Percentiles rank a stretch among this genome's conserved stretches.
These are phyloP conservation scores for Cudoniella acicularis DNA, from an alignment of 495 filamentous ascomycete genomes.

Conservation along the genomic window DNA sequence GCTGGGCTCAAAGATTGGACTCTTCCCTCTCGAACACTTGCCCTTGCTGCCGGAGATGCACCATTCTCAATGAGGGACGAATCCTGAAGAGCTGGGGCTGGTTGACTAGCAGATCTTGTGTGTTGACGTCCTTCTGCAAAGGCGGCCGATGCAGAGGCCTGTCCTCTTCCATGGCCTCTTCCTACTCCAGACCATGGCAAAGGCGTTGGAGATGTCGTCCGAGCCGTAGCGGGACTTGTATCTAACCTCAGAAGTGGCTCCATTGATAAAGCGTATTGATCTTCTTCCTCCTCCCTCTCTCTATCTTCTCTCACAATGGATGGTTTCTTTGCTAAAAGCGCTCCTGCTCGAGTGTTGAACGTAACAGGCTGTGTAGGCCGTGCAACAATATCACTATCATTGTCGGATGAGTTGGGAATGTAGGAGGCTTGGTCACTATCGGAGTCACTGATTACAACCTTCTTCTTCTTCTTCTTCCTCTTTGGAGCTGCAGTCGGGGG, in stretches of 20 bases:
- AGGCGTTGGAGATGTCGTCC: conserved; percentile 20
- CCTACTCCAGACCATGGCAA: conserved; percentile 16
- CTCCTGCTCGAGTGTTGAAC: conserved; percentile 15
- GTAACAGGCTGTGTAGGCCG: not conserved
- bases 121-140: conserved; percentile 18
- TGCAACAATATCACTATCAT: conserved; percentile 23
- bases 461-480: conserved; percentile 21
- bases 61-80: not conserved
- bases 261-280: conserved; percentile 11
- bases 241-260: conserved; percentile 1
- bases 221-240: not conserved
- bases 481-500: not conserved
- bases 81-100: conserved; percentile 14
- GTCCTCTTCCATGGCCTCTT: conserved; percentile 18
- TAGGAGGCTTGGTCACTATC: conserved; percentile 22
- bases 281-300: conserved; percentile 42
- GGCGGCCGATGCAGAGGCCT: conserved; percentile 13
- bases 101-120: conserved; percentile 26
- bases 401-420: conserved; percentile 22
- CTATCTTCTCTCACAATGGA: conserved; percentile 60
- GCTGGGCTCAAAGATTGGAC: conserved; percentile 56
- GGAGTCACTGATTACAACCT: conserved; percentile 14
- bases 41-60: not conserved
- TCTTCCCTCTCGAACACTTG: conserved; percentile 21
- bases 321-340: conserved; percentile 46